These are phyloP conservation scores for Colletotrichum lentis DNA, from an alignment of 2,329 filamentous ascomycete genomes.

Conservation along the genomic window DNA sequence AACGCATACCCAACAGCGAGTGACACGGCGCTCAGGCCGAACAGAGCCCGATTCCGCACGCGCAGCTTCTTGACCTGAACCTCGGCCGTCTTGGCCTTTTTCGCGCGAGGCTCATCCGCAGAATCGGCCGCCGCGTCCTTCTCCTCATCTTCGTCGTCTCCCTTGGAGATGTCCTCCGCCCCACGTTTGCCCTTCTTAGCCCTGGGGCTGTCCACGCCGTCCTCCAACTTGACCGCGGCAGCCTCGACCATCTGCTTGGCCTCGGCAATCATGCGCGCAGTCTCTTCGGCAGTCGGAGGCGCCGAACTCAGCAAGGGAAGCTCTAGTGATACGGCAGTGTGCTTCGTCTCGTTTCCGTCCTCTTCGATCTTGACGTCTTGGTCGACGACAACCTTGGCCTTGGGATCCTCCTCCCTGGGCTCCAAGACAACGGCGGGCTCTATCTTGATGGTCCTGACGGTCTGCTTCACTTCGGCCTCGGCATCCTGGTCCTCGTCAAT, in stretches of 20 bases:
- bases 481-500: constrained; percentile 43
- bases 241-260: constrained; percentile 89
- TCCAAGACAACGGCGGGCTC: constrained; percentile 60
- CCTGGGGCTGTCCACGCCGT: constrained; percentile 42
- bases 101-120: constrained; percentile 62
- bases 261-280: constrained; percentile 82
- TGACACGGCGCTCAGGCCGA: constrained; percentile 81
- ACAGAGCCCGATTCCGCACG: constrained; percentile 83
- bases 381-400: constrained; percentile 75
- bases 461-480: constrained; percentile 46
- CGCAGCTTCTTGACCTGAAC: constrained; percentile 84
- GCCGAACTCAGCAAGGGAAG: constrained; percentile 69
- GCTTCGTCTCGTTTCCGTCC: constrained; percentile 71
- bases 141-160: constrained; percentile 64
- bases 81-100: constrained; percentile 79
- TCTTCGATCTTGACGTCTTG: constrained; percentile 65
- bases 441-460: constrained; percentile 59
- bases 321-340: constrained; percentile 78
- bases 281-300: constrained; percentile 78
- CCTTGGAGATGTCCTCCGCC: constrained; percentile 74
- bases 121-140: constrained; percentile 52
- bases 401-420: constrained; percentile 63
- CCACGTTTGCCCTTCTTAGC: constrained; percentile 74
- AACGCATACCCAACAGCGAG: constrained; percentile 79
- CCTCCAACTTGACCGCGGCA: constrained; percentile 56